Evolutionary conservation across 495 filamentous ascomycete genomes (phyloP), one percentile per base, ranked within the genome.

Genomic region (Annulohypoxylon nitens): DNA sequence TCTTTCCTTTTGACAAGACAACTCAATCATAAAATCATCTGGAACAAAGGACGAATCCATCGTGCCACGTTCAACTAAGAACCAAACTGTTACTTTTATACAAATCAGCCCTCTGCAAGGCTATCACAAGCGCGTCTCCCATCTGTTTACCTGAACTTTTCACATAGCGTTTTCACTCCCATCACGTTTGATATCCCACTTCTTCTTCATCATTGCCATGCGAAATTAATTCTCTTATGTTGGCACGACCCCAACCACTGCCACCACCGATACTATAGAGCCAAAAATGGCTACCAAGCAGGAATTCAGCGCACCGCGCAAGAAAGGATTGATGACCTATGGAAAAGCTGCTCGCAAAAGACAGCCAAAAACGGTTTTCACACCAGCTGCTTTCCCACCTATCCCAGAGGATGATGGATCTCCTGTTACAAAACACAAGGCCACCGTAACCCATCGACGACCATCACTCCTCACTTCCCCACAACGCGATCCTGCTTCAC

Each of bases 251-350:
- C n/a, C 33, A 58, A 36, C 65, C 14, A 33, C 45, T 69, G 30
- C 53, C 12, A 61, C 45, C 6, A 43, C 37, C 12, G 50, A 10
- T 20, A 64, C 63, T 25, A 3, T 53, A 10, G 20, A 65, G 41
- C 14, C 2, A 76, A 50, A 50, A 55, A 82, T 83, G 81, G 76
- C 76, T 12, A 78, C 53, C 9, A 77, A 75, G 50, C 75, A 71
- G 26, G 82, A 83, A 33, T 75, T 76, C 45, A 78, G 79, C 61
- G 79, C 79, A 65, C 74, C 75, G 33, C 77, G 80, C 58, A 81
- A 79, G 64, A 81, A 73, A 69, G 78, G 73, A 30, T 58, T 78
- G 26, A 78, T 66, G 12, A 85, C 83, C 9, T 85, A 85, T 67
- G 83, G 83, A 41, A 84, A 80, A 39, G 71, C 74, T 33, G 50